Evolutionary conservation across 768 basidiomycete genomes (phyloP).

Genomic region (Leccinum arenicola): DNA sequence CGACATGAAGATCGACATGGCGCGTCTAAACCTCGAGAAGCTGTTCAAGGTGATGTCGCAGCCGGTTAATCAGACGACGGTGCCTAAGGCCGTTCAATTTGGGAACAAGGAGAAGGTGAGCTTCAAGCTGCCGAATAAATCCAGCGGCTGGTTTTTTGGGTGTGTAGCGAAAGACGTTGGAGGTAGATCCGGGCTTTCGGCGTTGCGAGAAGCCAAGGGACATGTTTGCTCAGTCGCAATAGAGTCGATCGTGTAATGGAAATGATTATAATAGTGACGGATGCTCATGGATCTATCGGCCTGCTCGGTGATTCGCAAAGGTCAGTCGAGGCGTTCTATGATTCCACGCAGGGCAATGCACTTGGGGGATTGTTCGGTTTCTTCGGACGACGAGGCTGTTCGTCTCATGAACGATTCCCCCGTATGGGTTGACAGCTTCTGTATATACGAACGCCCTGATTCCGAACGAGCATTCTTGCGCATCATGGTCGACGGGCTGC

Average conservation of each 20-base stretch:
- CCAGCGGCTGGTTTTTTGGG: too few species aligned
- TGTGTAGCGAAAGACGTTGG: conserved; percentile 19
- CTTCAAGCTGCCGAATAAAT: too few species aligned
- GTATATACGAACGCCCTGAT: conserved; percentile 84
- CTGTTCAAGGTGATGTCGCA: conserved; percentile 68
- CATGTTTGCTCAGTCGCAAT: conserved; percentile 73
- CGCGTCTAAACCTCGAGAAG: conserved; percentile 69
- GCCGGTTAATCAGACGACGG: conserved; percentile 74
- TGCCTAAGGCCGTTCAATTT: conserved; percentile 41
- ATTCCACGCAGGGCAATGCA: neutral
- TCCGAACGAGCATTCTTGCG: conserved; percentile 67
- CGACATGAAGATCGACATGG: conserved; percentile 84
- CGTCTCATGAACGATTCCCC: conserved; percentile 93
- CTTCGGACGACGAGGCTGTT: conserved; percentile 85
- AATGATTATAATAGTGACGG: too few species aligned
- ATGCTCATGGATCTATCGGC: too few species aligned
- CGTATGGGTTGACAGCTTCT: conserved; percentile 91
- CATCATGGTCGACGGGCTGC: conserved; percentile 62
- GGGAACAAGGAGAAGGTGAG: conserved; percentile 55
- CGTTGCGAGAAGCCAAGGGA: conserved; percentile 70
- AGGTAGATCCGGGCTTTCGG: conserved; percentile 57
- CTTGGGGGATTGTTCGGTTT: conserved; percentile 44
- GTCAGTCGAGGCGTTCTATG: conserved; percentile 34
- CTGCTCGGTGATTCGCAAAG: conserved; percentile 43
- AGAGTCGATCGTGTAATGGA: neutral